These are phyloP conservation scores for Vigna radiata DNA, from an alignment of 306 rosid genomes.

Conservation along the genomic window DNA sequence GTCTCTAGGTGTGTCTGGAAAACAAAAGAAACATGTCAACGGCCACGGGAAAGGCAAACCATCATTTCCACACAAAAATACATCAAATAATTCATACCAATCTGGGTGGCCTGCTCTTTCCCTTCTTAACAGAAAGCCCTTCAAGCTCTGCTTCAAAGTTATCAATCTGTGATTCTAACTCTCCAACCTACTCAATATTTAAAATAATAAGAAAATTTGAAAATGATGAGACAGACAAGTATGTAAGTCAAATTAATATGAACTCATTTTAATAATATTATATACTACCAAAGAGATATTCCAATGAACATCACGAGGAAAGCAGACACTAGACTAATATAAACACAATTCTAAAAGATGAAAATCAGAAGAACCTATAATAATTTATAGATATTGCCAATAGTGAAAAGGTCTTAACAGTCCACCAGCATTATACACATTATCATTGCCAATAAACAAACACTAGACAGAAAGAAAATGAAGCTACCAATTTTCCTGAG, in stretches of 20 bases:
- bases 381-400: constrained; percentile 31
- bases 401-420: constrained; percentile 34
- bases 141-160: constrained; percentile 96
- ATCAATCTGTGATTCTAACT: constrained; percentile 95
- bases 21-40: constrained; percentile 41
- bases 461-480: constrained; percentile 28
- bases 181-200: constrained; percentile 70
- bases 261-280: neutral
- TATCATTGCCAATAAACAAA: constrained; percentile 26
- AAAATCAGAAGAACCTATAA: constrained; percentile 33
- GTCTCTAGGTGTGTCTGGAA: constrained; percentile 84
- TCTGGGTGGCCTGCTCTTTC: constrained; percentile 90
- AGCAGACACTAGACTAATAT: constrained; percentile 1
- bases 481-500: constrained; percentile 20
- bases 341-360: constrained; percentile 14
- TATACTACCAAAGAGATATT: constrained; percentile 19
- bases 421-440: constrained; percentile 27
- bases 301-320: constrained; percentile 1
- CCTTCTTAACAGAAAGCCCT: constrained; percentile 92
- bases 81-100: constrained; percentile 67
- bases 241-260: constrained; percentile 32
- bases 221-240: constrained; percentile 16
- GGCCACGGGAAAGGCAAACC: constrained; percentile 34
- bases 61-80: constrained; percentile 29
- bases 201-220: constrained; percentile 36